Conservation (phyloP, 495 filamentous ascomycete species). For the Opeltia flavorubescens region DNA sequence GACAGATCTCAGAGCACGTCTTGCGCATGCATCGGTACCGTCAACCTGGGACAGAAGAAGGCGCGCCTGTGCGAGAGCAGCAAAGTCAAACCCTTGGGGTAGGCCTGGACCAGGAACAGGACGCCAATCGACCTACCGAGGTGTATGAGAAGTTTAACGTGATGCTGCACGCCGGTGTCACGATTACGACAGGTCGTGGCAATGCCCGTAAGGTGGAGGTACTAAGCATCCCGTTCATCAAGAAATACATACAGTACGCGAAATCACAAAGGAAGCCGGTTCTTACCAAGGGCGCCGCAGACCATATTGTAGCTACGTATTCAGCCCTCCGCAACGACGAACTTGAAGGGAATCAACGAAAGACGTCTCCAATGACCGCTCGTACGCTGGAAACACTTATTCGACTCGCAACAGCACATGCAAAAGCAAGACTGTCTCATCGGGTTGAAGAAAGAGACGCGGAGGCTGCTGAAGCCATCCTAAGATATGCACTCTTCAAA, state of each 20-base stretch:
- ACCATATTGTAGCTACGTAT: constrained; percentile 87
- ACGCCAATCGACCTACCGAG: constrained; percentile 60
- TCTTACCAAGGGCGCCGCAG: constrained; percentile 81
- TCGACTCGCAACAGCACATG: constrained; percentile 90
- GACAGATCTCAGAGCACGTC: constrained; percentile 90
- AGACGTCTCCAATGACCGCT: constrained; percentile 88
- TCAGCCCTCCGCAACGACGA: constrained; percentile 92
- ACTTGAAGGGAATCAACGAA: constrained; percentile 81
- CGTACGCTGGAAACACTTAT: constrained; percentile 96
- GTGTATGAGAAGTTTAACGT: constrained; percentile 95
- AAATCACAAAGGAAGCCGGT: constrained; percentile 84
- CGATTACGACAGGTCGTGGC: constrained; percentile 51
- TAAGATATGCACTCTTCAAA: constrained; percentile 96
- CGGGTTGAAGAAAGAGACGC: constrained; percentile 90
- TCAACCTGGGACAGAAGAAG: constrained; percentile 87
- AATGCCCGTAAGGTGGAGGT: constrained; percentile 68
- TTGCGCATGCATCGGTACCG: constrained; percentile 96
- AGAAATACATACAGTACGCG: constrained; percentile 99
- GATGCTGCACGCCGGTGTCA: constrained; percentile 90
- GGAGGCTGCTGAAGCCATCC: constrained; percentile 71
- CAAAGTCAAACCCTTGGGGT: constrained; percentile 75
- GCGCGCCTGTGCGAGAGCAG: constrained; percentile 86
- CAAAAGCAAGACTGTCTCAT: constrained; percentile 81
- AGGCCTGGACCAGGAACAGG: constrained; percentile 64
- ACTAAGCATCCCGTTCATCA: constrained; percentile 96